phyloP scores from a whole-genome alignment of 805 yeast genomes.

The Teunomyces tritomae region DNA sequence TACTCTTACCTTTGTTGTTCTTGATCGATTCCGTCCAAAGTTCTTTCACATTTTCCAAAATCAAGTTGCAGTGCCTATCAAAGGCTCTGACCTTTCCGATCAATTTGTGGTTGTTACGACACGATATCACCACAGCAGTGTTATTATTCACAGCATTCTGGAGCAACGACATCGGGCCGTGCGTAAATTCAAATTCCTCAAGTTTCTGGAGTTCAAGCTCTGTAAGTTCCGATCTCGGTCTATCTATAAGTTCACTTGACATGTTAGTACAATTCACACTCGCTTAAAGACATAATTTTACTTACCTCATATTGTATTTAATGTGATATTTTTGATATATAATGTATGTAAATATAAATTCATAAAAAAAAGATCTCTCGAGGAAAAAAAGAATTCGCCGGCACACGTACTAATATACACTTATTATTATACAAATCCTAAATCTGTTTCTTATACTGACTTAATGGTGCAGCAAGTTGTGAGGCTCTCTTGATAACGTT shows the following conservation, averaged over 20 bases:
- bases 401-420: slow-evolving; percentile 3
- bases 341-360: not conserved
- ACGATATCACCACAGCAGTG: slow-evolving; percentile 78
- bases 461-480: slow-evolving; percentile 79
- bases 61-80: slow-evolving; percentile 94
- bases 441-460: slow-evolving; percentile 36
- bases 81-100: slow-evolving; percentile 90
- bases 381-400: not conserved
- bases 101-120: slow-evolving; percentile 90
- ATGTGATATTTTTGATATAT: not conserved
- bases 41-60: slow-evolving; percentile 89
- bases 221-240: slow-evolving; percentile 76
- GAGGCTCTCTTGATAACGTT: slow-evolving; percentile 77
- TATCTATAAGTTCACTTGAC: slow-evolving; percentile 63
- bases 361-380: not conserved
- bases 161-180: slow-evolving; percentile 91
- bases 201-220: slow-evolving; percentile 74
- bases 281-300: not conserved
- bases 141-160: slow-evolving; percentile 75
- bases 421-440: slow-evolving; percentile 2
- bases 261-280: slow-evolving; percentile 23
- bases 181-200: slow-evolving; percentile 84
- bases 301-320: slow-evolving; percentile 12
- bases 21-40: slow-evolving; percentile 67
- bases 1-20: slow-evolving; percentile 66